Base-by-base conservation (phyloP, 768 basidiomycete species). In the Leccinum obscurum region DNA sequence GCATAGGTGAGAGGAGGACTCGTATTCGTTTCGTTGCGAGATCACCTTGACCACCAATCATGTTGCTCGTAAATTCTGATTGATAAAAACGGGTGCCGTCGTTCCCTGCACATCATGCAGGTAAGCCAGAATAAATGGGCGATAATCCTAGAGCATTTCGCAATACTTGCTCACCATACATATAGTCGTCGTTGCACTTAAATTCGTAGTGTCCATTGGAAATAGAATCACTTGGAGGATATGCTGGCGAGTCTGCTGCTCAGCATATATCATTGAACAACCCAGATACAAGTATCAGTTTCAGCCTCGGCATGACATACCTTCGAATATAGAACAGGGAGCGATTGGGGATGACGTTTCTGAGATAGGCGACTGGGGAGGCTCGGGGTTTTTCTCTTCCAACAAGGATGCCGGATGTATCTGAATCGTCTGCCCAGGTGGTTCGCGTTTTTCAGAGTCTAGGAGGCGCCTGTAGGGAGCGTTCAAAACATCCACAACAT, bases 21-120 rank as follows among this genome's bases (percentile, higher is more conserved):
- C 22, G 14, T 17, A 24, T 14, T 24, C 30, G 22, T 32, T 46
- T 22, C 30, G 17, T 34, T 24, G 14, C n/a, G 20, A 57, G 4
- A 30, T 51, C 13, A 56, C 55, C 55, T 56, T 49, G 32, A 20
- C 14, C 30, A 56, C 35, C 55, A 49, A 48, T 30, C 30, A 30
- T 14, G 11, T 10, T 49, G 49, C 24, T 30, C 8, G 56, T 28
- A 8, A 13, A 52, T 5, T 51, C 50, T 14, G 26, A 39, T 39
- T 49, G 7, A 37, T 32, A 39, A 24, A 2, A 51, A 28, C 26
- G 34, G 3, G 11, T 20, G 6, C 3, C n/a, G 3, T 22, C 44
- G 24, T 10, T 30, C 5, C 30, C 14, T 17, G 30, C 8, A 22
- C n/a, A 20, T n/a, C 32, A 49, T 49, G 20, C 10, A 26, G 55